Evolutionary conservation across 2,329 filamentous ascomycete genomes (phyloP).

Genomic region (Apiospora arundinis): DNA sequence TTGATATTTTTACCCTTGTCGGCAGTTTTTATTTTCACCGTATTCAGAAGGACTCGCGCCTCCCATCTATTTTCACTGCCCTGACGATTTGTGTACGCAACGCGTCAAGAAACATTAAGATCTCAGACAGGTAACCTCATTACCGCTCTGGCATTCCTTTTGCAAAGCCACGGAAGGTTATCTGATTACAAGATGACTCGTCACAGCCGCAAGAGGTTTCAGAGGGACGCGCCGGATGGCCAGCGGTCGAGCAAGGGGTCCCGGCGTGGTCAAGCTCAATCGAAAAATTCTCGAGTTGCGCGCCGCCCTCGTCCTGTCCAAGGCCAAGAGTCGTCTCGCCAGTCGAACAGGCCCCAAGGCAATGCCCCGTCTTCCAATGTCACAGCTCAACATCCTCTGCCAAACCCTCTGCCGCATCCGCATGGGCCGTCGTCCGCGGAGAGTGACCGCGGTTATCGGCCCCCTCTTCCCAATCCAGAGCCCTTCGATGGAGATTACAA

Average conservation of each 20-base stretch:
- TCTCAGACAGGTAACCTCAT: no score
- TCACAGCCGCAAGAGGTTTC: neutral
- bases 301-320: neutral
- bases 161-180: no score
- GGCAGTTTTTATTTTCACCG: no score
- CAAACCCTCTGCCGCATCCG: no score
- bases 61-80: no score
- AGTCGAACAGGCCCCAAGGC: neutral
- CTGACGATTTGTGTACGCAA: no score
- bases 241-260: neutral
- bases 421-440: neutral
- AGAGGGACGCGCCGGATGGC: neutral
- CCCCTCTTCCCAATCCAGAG: neutral
- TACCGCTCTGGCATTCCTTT: no score
- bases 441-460: neutral
- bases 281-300: neutral
- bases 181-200: no score
- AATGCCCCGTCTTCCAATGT: neutral
- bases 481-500: neutral
- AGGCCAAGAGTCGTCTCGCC: neutral
- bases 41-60: no score
- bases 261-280: neutral
- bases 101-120: no score
- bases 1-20: no score
- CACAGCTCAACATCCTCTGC: neutral